phyloP scores from a whole-genome alignment of 2,329 filamentous ascomycete genomes.

The Dactylonectria macrodidyma region DNA sequence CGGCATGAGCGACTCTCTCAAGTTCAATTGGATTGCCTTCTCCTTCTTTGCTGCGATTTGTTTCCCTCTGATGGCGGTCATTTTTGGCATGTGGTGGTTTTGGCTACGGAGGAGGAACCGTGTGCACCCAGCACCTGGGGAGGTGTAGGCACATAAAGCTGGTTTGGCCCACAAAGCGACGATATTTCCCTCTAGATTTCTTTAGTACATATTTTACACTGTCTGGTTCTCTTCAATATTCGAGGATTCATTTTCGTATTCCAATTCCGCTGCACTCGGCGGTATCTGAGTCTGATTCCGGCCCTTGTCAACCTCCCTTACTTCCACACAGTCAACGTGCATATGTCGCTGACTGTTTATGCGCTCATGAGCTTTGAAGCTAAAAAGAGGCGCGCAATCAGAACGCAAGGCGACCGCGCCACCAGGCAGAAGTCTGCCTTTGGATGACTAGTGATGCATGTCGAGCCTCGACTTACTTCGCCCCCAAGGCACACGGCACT shows the following conservation, averaged over 20 bases:
- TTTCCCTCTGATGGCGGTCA: slow-evolving; percentile 19
- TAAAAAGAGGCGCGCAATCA: too few relatives aligned
- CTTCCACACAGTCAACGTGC: background rate
- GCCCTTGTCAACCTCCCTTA: too few relatives aligned
- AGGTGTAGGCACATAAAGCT: background rate
- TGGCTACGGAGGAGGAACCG: slow-evolving; percentile 3
- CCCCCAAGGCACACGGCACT: too few relatives aligned
- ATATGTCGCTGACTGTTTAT: background rate
- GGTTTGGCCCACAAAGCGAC: background rate
- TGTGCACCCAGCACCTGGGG: background rate
- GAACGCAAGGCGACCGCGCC: slow-evolving; percentile 5
- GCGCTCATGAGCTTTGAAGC: too few relatives aligned
- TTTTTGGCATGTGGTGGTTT: slow-evolving; percentile 15
- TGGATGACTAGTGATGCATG: background rate
- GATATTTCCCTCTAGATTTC: too few relatives aligned
- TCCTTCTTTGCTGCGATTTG: slow-evolving; percentile 17
- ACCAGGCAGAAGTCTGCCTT: slow-evolving; percentile 11
- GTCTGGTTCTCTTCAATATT: background rate
- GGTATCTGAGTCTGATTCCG: too few relatives aligned
- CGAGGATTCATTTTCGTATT: too few relatives aligned
- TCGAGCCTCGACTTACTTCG: too few relatives aligned
- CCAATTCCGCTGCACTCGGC: too few relatives aligned
- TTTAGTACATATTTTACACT: background rate
- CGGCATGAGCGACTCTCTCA: background rate
- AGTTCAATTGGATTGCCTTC: slow-evolving; percentile 9